Base-by-base conservation (phyloP, 176 grass and related monocot species). In the Aegilops longissima region DNA sequence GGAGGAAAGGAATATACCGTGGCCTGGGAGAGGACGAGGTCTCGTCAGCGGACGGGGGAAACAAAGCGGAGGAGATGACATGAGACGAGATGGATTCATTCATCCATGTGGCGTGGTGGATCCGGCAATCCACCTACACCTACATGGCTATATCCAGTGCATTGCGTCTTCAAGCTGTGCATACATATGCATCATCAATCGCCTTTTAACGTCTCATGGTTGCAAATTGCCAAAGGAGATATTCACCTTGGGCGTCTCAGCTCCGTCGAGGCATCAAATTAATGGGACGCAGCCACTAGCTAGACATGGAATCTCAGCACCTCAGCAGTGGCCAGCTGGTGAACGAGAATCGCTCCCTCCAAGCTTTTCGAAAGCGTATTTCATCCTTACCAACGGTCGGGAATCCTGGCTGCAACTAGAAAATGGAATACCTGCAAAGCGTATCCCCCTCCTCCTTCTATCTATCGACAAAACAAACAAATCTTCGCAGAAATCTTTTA, bases 321-420 rank as follows among this genome's bases (percentile, higher is more conserved):
- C 61, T 62, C 47, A 52, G 21, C 61, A 64, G 49, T 79, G 30
- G 40, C 39, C 66, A 44, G 54, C 70, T 49, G 54, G 36, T 76
- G 81, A 84, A 24, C 70, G 64, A 68, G 85, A 70, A 64, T 29
- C 18, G 14, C 49, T 68, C 34, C n/a, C 49, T 68, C 34, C n/a
- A n/a, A 76, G 61, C 21, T 20, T 87, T 80, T 62, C 75, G 6
- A 65, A 40, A 73, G 38, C 49, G 44, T 36, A 75, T 35, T 88
- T 61, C 81, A 5, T 63, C 62, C 74, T 70, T 91, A 70, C 77
- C 11, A 65, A 82, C 6, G 82, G 82, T 70, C 77, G 82, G 76
- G 77, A 31, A 85, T 81, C 39, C 0, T 34, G 70, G 76, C 70
- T 80, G 74, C 81, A 82, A 64, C 63, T 70, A 77, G 70, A 77